Percentiles rank a stretch among this genome's conserved stretches.
Evolutionary conservation across 108 stramenopile genomes (phyloP).

Genomic region (Skeletonema grethae): DNA sequence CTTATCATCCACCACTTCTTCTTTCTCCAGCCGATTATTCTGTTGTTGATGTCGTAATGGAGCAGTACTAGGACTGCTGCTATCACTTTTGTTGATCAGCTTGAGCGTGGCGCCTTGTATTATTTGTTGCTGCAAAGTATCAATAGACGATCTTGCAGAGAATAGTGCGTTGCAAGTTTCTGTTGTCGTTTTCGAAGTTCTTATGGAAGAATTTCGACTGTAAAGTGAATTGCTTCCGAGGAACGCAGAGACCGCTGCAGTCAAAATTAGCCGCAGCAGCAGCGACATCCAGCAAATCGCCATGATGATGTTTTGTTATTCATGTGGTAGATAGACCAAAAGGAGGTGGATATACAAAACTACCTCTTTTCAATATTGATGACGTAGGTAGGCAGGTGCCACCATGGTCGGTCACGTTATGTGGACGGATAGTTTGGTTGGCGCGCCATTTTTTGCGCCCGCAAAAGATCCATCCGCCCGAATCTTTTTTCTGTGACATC

Average conservation of each 20-base stretch:
- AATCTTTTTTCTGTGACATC: too few relatives aligned
- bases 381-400: too few relatives aligned
- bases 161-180: neutral
- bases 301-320: neutral
- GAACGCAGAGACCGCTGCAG: neutral
- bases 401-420: too few relatives aligned
- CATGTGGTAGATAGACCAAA: neutral
- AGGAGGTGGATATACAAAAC: neutral
- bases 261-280: conserved; percentile 1
- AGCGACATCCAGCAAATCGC: neutral
- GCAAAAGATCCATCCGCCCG: too few relatives aligned
- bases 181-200: neutral
- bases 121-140: conserved; percentile 16
- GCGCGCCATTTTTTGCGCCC: too few relatives aligned
- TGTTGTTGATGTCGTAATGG: neutral
- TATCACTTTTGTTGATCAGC: neutral
- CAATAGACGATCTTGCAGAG: conserved; percentile 6
- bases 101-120: conserved; percentile 13
- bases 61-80: neutral
- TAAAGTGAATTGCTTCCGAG: neutral
- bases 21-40: neutral
- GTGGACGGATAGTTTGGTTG: too few relatives aligned
- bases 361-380: too few relatives aligned
- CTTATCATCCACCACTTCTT: neutral
- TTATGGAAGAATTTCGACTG: neutral